Conservation (phyloP, 2,329 filamentous ascomycete genomes). For the Acephala macrosclerotiorum region DNA sequence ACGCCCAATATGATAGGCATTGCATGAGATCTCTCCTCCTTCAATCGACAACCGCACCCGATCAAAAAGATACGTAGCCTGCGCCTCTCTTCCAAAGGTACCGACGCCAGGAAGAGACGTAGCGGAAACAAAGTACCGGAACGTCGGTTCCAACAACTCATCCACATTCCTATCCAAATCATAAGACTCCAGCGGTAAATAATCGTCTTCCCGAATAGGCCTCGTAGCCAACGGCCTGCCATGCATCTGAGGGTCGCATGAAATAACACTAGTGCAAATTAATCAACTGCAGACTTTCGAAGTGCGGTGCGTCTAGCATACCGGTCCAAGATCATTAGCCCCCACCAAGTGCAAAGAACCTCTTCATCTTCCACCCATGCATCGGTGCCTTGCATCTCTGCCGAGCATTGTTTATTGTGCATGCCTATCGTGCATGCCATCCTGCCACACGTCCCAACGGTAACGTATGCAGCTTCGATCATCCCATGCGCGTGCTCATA, state of each 20-base stretch:
- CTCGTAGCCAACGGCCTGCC: constrained; percentile 31
- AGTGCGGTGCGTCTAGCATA: constrained; percentile 16
- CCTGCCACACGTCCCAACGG: constrained; percentile 30
- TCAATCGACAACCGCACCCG: constrained; percentile 26
- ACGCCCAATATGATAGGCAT: constrained; percentile 26
- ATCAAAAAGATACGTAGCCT: constrained; percentile 33
- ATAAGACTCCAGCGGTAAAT: constrained; percentile 30
- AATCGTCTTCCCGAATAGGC: constrained; percentile 29
- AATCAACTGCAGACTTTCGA: neutral
- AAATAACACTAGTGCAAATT: constrained; percentile 25
- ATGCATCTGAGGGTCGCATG: constrained; percentile 26
- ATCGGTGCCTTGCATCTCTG: constrained; percentile 31
- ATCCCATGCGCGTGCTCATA: constrained; percentile 36
- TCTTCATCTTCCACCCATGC: constrained; percentile 34
- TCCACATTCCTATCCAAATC: constrained; percentile 19
- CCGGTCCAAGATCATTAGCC: constrained; percentile 37
- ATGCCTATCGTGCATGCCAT: constrained; percentile 33
- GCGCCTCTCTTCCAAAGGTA: constrained; percentile 35
- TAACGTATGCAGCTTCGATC: constrained; percentile 34
- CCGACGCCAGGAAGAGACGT: constrained; percentile 26
- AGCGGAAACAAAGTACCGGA: constrained; percentile 32
- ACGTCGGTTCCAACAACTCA: constrained; percentile 14
- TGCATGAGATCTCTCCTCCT: constrained; percentile 14
- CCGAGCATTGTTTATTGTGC: constrained; percentile 28
- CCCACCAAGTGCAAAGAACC: constrained; percentile 35